phyloP scores from a whole-genome alignment of 2,329 filamentous ascomycete genomes.

The Alternaria atra region DNA sequence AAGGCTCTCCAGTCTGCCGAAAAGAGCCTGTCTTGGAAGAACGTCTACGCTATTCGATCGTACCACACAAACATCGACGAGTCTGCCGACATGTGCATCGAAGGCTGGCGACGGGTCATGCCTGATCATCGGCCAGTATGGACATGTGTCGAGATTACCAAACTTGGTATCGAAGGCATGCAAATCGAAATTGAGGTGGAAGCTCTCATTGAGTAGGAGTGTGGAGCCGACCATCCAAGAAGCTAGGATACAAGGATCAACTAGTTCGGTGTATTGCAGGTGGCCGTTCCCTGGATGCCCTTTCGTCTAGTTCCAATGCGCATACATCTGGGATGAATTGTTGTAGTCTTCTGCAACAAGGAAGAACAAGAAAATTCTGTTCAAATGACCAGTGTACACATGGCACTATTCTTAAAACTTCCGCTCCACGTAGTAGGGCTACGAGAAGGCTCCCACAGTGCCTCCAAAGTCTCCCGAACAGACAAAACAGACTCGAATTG shows the following conservation, averaged over 20 bases:
- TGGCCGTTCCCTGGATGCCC: background rate
- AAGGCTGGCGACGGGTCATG: constrained; percentile 8
- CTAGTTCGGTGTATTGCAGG: background rate
- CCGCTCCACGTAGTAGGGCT: constrained; percentile 13
- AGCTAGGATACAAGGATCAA: background rate
- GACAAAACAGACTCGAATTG: constrained; percentile 22
- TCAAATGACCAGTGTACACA: constrained; percentile 12
- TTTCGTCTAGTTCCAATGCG: background rate
- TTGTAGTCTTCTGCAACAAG: background rate
- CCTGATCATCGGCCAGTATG: constrained; percentile 24
- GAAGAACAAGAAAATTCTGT: background rate
- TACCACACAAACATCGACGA: constrained; percentile 18
- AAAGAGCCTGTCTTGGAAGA: constrained; percentile 48
- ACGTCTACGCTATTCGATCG: constrained; percentile 50
- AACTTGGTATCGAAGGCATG: constrained; percentile 19
- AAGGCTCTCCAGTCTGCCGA: constrained; percentile 46
- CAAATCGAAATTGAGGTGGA: constrained; percentile 25
- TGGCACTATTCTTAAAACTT: constrained; percentile 10
- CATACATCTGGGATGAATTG: background rate
- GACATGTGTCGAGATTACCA: constrained; percentile 23
- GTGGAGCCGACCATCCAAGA: background rate
- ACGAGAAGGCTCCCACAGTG: constrained; percentile 9
- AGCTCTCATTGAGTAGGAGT: constrained; percentile 4
- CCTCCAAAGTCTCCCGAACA: constrained; percentile 15
- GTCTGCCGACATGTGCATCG: constrained; percentile 3